Conservation (phyloP, 345 rosid genomes). For the Moricandia arvensis region DNA sequence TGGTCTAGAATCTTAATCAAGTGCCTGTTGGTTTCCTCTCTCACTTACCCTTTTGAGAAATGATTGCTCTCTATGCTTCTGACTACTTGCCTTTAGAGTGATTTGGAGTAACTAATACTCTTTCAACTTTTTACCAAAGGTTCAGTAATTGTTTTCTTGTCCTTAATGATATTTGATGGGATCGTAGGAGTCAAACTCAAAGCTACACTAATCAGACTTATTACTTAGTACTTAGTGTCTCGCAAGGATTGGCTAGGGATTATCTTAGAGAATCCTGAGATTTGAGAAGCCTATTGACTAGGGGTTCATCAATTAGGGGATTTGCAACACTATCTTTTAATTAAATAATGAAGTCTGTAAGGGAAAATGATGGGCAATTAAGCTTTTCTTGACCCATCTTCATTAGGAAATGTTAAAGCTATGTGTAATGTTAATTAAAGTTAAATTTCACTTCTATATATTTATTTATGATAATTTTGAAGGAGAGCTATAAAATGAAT, state of each 20-base stretch:
- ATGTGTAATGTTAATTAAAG: not conserved
- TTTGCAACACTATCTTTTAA: not conserved
- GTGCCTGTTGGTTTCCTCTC: constrained; percentile 20
- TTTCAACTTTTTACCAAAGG: constrained; percentile 2
- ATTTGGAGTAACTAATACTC: constrained; percentile 33
- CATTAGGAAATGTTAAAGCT: not conserved
- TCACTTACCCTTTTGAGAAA: constrained; percentile 15
- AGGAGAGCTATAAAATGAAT: not conserved
- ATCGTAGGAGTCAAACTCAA: constrained; percentile 16
- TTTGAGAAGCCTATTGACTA: constrained; percentile 16
- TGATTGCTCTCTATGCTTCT: constrained; percentile 25
- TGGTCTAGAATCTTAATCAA: constrained; percentile 30
- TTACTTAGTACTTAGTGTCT: not conserved
- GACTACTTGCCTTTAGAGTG: constrained; percentile 22
- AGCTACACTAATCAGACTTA: constrained; percentile 18
- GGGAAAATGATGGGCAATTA: constrained; percentile 24
- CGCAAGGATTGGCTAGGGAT: constrained; percentile 4
- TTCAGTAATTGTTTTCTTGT: constrained; percentile 6
- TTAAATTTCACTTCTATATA: not conserved
- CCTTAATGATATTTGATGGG: constrained; percentile 9
- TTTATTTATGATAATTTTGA: not conserved
- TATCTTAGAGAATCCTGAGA: constrained; percentile 9
- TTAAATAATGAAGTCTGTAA: not conserved
- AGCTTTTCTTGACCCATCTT: constrained; percentile 19
- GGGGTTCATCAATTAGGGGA: not conserved